phyloP scores from a whole-genome alignment of 192 early-diverging fungal genomes.

The Lunasporangiospora selenospora region DNA sequence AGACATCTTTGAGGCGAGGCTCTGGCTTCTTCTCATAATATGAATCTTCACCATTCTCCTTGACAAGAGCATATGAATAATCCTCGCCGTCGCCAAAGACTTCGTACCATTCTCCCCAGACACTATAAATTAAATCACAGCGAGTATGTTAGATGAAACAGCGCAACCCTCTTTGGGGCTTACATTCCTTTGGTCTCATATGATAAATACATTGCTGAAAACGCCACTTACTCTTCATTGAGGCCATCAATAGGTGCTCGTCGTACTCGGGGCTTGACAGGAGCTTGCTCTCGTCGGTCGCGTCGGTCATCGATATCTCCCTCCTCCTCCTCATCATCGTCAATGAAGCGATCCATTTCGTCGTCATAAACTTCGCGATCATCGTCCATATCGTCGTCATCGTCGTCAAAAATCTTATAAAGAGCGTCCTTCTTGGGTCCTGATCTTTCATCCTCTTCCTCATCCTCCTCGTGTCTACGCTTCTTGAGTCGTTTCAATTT shows the following conservation, averaged over 20 bases:
- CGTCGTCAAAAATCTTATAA: slow-evolving; percentile 78
- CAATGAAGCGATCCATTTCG: slow-evolving; percentile 56
- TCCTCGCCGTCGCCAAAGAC: slow-evolving; percentile 96
- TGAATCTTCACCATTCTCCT: slow-evolving; percentile 38
- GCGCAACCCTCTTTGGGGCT: slow-evolving; percentile 45
- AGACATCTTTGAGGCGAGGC: slow-evolving; percentile 65
- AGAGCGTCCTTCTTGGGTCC: slow-evolving; percentile 45
- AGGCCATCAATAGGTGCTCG: slow-evolving; percentile 61
- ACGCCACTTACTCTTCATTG: slow-evolving; percentile 61
- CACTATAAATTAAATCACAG: slow-evolving; percentile 34
- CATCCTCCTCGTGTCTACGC: slow-evolving; percentile 66
- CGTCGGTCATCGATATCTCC: slow-evolving; percentile 41
- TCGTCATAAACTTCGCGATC: slow-evolving; percentile 56
- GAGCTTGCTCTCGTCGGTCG: slow-evolving; percentile 39
- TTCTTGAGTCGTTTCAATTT: slow-evolving; percentile 81
- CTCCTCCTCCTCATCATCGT: slow-evolving; percentile 53
- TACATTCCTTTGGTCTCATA: slow-evolving; percentile 3
- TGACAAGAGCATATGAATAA: slow-evolving; percentile 72
- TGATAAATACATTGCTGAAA: slow-evolving; percentile 27
- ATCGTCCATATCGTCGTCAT: slow-evolving; percentile 50
- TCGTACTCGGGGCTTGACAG: slow-evolving; percentile 50
- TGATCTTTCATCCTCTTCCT: slow-evolving; percentile 25
- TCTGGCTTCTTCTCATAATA: slow-evolving; percentile 54
- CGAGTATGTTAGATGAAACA: slow-evolving; percentile 31
- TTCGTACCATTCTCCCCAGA: slow-evolving; percentile 81